These are phyloP conservation scores for Omphalotus guepiniiformis DNA, from an alignment of 768 basidiomycete genomes.

Conservation along the genomic window DNA sequence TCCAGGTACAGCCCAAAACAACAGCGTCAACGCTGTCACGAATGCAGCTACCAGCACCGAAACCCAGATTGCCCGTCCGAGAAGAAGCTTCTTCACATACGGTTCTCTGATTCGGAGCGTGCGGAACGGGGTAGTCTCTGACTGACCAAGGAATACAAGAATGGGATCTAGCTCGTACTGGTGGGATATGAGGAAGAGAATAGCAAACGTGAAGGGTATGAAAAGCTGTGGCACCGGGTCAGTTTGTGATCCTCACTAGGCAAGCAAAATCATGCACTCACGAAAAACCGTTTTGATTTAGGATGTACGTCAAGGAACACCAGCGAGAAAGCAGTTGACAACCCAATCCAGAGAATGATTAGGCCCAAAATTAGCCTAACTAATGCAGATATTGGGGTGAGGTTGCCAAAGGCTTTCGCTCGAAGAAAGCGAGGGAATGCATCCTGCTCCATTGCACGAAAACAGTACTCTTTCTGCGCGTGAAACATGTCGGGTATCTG, in stretches of 20 bases:
- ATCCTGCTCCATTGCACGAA: constrained; percentile 93
- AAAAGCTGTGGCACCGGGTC: constrained; percentile 61
- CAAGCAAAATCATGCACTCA: constrained; percentile 42
- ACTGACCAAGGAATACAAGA: constrained; percentile 88
- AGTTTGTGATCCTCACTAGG: constrained; percentile 2
- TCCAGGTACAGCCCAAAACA: constrained; percentile 97
- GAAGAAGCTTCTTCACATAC: constrained; percentile 87
- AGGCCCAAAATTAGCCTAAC: constrained; percentile 84
- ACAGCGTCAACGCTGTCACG: constrained; percentile 76
- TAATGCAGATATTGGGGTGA: constrained; percentile 87
- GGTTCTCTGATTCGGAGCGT: constrained; percentile 89
- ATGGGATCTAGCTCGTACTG: constrained; percentile 97
- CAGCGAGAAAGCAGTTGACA: constrained; percentile 84
- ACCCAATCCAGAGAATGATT: constrained; percentile 90
- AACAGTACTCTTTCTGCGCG: constrained; percentile 94
- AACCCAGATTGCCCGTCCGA: constrained; percentile 92
- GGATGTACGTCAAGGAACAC: constrained; percentile 93
- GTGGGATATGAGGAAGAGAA: constrained; percentile 89
- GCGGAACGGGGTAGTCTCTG: constrained; percentile 96
- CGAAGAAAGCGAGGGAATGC: constrained; percentile 92
- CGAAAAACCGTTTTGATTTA: constrained; percentile 91
- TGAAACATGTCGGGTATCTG: constrained; percentile 97
- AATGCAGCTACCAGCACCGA: constrained; percentile 71
- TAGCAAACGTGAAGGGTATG: constrained; percentile 85
- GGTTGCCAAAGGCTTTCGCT: constrained; percentile 96